phyloP scores from a whole-genome alignment of 2,329 filamentous ascomycete species.

The Cladophialophora psammophila region DNA sequence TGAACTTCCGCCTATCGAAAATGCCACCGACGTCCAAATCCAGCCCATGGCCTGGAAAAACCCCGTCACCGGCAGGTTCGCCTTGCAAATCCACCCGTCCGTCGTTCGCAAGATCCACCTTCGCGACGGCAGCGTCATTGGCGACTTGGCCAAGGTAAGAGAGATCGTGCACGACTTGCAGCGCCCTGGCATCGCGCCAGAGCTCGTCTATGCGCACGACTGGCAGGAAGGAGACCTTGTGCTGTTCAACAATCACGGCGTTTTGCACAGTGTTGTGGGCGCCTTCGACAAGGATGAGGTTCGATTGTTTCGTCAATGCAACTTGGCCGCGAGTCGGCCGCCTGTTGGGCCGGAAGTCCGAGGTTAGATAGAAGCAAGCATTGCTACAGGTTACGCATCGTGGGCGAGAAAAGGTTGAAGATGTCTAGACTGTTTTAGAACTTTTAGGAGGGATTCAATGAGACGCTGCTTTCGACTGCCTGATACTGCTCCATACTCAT shows the following conservation, averaged over 20 bases:
- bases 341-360: constrained; percentile 58
- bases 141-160: constrained; percentile 70
- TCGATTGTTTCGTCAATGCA: constrained; percentile 78
- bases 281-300: constrained; percentile 77
- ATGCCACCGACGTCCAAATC: constrained; percentile 69
- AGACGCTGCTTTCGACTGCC: background rate
- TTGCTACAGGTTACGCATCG: background rate
- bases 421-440: background rate
- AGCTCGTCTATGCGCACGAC: constrained; percentile 74
- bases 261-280: constrained; percentile 77
- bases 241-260: constrained; percentile 78
- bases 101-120: constrained; percentile 74
- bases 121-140: constrained; percentile 71
- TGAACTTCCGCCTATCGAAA: constrained; percentile 70
- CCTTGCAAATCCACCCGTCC: constrained; percentile 76
- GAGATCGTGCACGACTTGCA: constrained; percentile 76
- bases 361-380: background rate
- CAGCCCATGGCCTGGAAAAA: constrained; percentile 82
- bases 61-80: constrained; percentile 71
- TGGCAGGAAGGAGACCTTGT: constrained; percentile 80
- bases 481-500: no score
- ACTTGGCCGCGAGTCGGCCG: constrained; percentile 71
- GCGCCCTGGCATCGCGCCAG: constrained; percentile 73
- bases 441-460: background rate
- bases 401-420: background rate